phyloP scores from a whole-genome alignment of 805 yeast species.

The Saturnispora besseyi region DNA sequence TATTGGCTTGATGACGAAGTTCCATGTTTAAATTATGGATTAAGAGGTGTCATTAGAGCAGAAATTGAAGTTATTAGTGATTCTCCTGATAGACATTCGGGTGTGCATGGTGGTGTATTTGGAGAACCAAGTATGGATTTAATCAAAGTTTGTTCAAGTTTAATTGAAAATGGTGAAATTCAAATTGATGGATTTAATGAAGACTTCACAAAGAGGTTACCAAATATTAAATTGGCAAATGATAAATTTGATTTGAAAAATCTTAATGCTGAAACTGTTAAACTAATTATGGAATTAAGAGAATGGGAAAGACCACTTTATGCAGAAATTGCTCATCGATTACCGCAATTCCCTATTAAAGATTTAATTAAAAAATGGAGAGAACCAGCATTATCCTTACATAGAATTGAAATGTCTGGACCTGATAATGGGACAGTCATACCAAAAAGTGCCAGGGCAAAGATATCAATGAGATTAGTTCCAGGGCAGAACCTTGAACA shows the following conservation, averaged over 20 bases:
- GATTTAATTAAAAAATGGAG: conserved; percentile 79
- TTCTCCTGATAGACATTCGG: conserved; percentile 86
- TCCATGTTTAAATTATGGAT: conserved; percentile 91
- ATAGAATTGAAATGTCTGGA: conserved; percentile 77
- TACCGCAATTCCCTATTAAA: conserved; percentile 26
- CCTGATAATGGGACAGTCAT: conserved; percentile 87
- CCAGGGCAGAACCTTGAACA: conserved; percentile 71
- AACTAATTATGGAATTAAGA: conserved; percentile 15
- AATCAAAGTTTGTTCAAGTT: conserved; percentile 57
- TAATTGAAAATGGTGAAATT: conserved; percentile 51
- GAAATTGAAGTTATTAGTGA: conserved; percentile 63
- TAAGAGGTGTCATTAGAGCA: conserved; percentile 84
- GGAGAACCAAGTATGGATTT: conserved; percentile 87
- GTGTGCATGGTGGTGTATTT: conserved; percentile 89
- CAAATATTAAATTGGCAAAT: not conserved
- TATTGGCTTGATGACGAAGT: conserved; percentile 86
- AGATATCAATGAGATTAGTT: conserved; percentile 76
- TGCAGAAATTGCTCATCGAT: conserved; percentile 44
- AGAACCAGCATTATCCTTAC: conserved; percentile 80
- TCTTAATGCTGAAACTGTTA: not conserved
- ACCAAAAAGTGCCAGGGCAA: conserved; percentile 70
- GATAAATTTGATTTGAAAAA: conserved; percentile 1
- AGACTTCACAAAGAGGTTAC: not conserved
- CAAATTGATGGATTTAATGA: conserved; percentile 44
- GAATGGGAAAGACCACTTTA: conserved; percentile 53